Percentiles rank a stretch among this genome's conserved stretches.
These are phyloP conservation scores for Exophiala mesophila DNA, from an alignment of 2,329 filamentous ascomycete genomes.

Conservation along the genomic window DNA sequence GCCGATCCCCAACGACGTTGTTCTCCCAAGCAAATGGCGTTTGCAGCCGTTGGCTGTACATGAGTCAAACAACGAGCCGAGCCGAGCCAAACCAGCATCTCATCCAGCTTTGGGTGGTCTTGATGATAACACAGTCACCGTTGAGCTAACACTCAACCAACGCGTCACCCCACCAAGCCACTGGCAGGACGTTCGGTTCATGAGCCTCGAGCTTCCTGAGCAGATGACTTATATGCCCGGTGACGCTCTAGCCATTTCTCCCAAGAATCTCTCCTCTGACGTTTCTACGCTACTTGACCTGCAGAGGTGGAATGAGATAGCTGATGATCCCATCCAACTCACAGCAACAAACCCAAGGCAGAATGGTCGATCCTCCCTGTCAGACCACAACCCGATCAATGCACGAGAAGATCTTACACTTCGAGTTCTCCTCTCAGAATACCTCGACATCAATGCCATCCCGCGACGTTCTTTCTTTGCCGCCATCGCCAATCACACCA, in stretches of 20 bases:
- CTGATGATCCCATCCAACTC: constrained; percentile 57
- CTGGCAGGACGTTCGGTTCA: constrained; percentile 88
- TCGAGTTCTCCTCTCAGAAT: constrained; percentile 70
- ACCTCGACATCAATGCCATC: constrained; percentile 84
- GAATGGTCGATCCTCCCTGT: constrained; percentile 30
- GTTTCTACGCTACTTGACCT: constrained; percentile 72
- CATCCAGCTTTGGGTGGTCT: constrained; percentile 58
- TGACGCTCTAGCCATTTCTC: constrained; percentile 74
- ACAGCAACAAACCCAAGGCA: constrained; percentile 6
- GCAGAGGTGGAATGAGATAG: constrained; percentile 71
- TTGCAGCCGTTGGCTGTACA: constrained; percentile 6
- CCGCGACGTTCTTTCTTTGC: constrained; percentile 83
- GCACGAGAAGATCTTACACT: constrained; percentile 51
- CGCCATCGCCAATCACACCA: constrained; percentile 69
- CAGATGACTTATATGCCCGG: constrained; percentile 60
- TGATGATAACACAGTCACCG: constrained; percentile 51
- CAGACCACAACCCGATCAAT: constrained; percentile 31
- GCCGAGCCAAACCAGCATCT: constrained; percentile 29
- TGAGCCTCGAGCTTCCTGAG: constrained; percentile 54
- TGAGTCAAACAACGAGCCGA: constrained; percentile 7
- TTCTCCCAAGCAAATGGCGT: constrained; percentile 18
- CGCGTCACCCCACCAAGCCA: constrained; percentile 71
- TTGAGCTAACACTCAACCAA: constrained; percentile 59
- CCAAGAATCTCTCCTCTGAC: constrained; percentile 79
- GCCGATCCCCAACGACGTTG: constrained; percentile 19